Percentiles rank a stretch among this genome's conserved stretches.
These are phyloP conservation scores for Malassezia nana DNA, from an alignment of 1,284 basidiomycete species.

Conservation along the genomic window DNA sequence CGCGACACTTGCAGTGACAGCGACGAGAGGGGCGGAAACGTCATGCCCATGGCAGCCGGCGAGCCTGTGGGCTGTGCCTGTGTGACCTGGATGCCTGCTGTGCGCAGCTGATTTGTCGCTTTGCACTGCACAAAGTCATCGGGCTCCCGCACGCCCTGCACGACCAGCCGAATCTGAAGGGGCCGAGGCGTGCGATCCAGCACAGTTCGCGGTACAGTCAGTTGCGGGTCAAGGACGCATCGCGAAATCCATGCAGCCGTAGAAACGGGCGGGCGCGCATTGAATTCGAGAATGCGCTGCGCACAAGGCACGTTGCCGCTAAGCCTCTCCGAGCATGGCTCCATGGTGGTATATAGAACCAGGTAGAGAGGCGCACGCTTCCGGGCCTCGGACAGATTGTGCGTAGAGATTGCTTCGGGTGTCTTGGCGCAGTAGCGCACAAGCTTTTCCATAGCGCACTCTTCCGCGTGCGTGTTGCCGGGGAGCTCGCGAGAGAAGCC, in stretches of 20 bases:
- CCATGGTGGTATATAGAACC: slow-evolving; percentile 87
- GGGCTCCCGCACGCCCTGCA: slow-evolving; percentile 84
- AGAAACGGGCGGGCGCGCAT: slow-evolving; percentile 16
- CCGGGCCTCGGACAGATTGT: background rate
- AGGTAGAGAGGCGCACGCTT: slow-evolving; percentile 48
- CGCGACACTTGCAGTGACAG: background rate
- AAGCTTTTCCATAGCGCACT: slow-evolving; percentile 78
- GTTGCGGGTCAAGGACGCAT: background rate
- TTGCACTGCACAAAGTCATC: slow-evolving; percentile 90
- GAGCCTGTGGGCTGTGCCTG: slow-evolving; percentile 52
- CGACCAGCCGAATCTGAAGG: slow-evolving; percentile 60
- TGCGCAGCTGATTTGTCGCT: slow-evolving; percentile 65
- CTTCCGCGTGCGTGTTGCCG: slow-evolving; percentile 96
- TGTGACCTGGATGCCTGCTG: slow-evolving; percentile 65
- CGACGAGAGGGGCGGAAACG: slow-evolving; percentile 2
- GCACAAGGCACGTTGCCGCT: slow-evolving; percentile 80
- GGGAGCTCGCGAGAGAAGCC: slow-evolving; percentile 81
- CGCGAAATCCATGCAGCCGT: slow-evolving; percentile 10
- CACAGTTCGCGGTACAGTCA: background rate
- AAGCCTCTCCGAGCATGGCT: slow-evolving; percentile 83
- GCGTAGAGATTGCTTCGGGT: background rate
- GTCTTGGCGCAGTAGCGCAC: slow-evolving; percentile 23
- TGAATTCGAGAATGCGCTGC: slow-evolving; percentile 63
- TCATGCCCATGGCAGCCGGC: slow-evolving; percentile 29
- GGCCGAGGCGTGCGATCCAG: background rate